Base-by-base conservation (phyloP, 2,329 filamentous ascomycete species). In the Colletotrichum sp. region DNA sequence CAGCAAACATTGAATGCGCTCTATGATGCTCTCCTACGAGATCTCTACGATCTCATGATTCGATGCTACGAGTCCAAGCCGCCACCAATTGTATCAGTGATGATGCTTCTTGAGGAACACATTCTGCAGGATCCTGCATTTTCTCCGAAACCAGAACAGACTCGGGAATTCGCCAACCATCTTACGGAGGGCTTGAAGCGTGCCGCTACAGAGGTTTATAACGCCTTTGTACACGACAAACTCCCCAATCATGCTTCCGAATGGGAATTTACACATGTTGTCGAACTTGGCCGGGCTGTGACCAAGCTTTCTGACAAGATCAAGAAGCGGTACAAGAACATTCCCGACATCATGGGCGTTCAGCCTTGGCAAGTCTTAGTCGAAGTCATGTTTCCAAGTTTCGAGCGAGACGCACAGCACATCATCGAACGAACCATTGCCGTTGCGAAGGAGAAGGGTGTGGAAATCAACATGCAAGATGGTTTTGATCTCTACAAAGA, bases 401-500 rank as follows among this genome's bases (percentile, higher is more conserved):
- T 98, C 83, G 96, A 98, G 73, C 92, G 95, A 78, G 96, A 99
- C 84, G 95, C 95, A 7, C 91, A 94, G 77, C 96, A 96, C 80
- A 92, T 99, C 78, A 93, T 99, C 57, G 90, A 93, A 79, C 91
- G 94, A 71, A 97, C 99, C 77, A 89, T 99, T 78, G 90, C 94
- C 75, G 90, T 93, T 69, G 92, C 94, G 26, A 91, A 94, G 78
- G 90, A 92, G 39, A 92, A 90, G 68, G 93, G 91, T 16, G 90
- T 93, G 71, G 95, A 98, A 80, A 92, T 99, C 65, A 93, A 94
- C 52, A 91, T 99, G 30, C 92, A 98, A 81, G 97, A 99, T 83
- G 97, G 96, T 0, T 99, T 99, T 83, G 95, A 98, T 79, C 87
- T 99, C 21, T 99, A 99, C 86, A 94, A 92, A 81, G 95, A 98